A percentile compares a stretch with the other conserved stretches of the same genome.
Evolutionary conservation across 495 filamentous ascomycete genomes (phyloP).

Genomic region (Chaetomium fimeti): DNA sequence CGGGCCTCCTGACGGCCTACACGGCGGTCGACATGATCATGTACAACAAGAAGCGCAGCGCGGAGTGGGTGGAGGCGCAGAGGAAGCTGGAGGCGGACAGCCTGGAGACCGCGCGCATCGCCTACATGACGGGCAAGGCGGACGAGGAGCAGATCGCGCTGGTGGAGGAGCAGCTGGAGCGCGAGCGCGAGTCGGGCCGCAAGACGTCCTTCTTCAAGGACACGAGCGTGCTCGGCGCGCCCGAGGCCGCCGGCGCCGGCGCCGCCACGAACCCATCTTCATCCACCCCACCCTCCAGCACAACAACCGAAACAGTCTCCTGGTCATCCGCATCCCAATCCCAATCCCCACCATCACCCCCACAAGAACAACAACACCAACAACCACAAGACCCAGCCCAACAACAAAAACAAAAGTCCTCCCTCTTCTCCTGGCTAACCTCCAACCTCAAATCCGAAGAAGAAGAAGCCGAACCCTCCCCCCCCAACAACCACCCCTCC

Average conservation of each 20-base stretch:
- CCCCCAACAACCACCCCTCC: not conserved
- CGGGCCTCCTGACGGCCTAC: conserved; percentile 71
- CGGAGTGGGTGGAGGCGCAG: conserved; percentile 65
- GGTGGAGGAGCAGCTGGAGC: conserved; percentile 46
- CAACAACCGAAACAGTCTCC: conserved; percentile 20
- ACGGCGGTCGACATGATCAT: conserved; percentile 81
- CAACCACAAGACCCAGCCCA: conserved; percentile 32
- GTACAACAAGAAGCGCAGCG: conserved; percentile 71
- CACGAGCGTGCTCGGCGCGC: conserved; percentile 35
- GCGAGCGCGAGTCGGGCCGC: conserved; percentile 29
- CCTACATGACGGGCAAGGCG: conserved; percentile 61
- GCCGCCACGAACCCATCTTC: not conserved
- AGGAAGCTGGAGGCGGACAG: conserved; percentile 54
- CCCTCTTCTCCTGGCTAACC: conserved; percentile 42
- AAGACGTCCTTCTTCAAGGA: conserved; percentile 33
- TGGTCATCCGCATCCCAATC: conserved; percentile 9
- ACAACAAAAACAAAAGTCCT: conserved; percentile 12
- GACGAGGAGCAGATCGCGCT: conserved; percentile 55
- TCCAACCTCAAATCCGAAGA: conserved; percentile 60
- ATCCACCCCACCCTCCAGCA: conserved; percentile 1
- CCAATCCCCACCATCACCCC: not conserved
- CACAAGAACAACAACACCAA: conserved; percentile 7
- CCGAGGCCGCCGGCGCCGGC: conserved; percentile 18
- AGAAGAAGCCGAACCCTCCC: conserved; percentile 37
- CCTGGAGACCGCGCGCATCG: conserved; percentile 55